phyloP scores from a whole-genome alignment of 2,329 filamentous ascomycete genomes.

The Geoglossum cookeanum region DNA sequence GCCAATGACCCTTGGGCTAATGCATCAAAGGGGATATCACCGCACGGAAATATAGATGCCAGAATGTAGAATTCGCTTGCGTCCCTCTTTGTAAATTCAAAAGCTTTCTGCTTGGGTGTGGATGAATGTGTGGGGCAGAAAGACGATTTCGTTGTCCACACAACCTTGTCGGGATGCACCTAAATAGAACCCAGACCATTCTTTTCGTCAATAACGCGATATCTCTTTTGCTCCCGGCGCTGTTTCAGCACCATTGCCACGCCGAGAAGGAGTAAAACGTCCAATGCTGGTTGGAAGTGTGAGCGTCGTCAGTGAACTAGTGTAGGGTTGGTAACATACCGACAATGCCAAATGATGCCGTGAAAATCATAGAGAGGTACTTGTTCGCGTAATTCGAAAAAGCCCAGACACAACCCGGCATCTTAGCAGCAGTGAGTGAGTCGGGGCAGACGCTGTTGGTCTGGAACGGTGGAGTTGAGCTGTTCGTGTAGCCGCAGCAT shows the following conservation, averaged over 20 bases:
- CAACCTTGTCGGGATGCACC: not conserved
- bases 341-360: constrained; percentile 60
- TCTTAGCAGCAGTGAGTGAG: constrained; percentile 48
- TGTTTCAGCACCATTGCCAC: constrained; percentile 63
- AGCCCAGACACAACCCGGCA: constrained; percentile 48
- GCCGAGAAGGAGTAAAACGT: constrained; percentile 48
- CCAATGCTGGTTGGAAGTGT: constrained; percentile 27
- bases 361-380: constrained; percentile 61
- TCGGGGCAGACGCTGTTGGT: constrained; percentile 49
- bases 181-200: constrained; percentile 34
- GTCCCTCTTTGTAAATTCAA: no score
- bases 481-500: constrained; percentile 67
- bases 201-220: constrained; percentile 69
- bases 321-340: constrained; percentile 23
- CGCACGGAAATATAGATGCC: no score
- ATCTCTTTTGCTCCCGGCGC: constrained; percentile 60
- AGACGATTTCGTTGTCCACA: no score
- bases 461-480: constrained; percentile 51
- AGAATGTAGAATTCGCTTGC: no score
- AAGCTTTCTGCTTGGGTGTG: no score
- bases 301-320: not conserved
- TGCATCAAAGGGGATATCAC: no score
- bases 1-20: no score
- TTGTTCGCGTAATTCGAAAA: constrained; percentile 50
- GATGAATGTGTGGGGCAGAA: no score